These are phyloP conservation scores for Amanita molliuscula DNA, from an alignment of 768 basidiomycete genomes.

Conservation along the genomic window DNA sequence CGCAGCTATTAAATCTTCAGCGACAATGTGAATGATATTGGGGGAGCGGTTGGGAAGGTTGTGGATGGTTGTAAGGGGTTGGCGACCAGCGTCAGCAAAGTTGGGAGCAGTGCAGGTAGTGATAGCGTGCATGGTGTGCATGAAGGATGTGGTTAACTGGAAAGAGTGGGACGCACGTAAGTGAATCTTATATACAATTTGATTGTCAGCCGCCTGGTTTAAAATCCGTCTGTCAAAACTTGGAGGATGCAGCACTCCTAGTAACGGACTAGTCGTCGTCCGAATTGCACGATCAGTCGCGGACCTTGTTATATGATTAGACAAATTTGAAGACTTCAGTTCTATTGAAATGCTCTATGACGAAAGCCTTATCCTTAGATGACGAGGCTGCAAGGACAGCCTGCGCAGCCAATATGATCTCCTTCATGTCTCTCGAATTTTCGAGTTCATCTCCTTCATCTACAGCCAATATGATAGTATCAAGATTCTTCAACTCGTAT, in stretches of 20 bases:
- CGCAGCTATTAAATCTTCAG: too few species aligned
- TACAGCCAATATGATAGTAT: not conserved
- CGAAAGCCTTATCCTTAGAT: too few species aligned
- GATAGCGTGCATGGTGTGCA: conserved; percentile 1
- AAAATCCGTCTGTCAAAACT: too few species aligned
- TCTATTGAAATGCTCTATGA: too few species aligned
- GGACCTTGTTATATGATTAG: not conserved
- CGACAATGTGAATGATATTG: too few species aligned
- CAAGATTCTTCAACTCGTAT: not conserved
- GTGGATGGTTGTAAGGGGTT: not conserved
- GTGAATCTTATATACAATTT: not conserved
- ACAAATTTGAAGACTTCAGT: too few species aligned
- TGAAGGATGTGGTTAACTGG: not conserved
- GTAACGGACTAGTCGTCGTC: too few species aligned
- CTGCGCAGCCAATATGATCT: not conserved
- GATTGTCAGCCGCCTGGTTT: too few species aligned
- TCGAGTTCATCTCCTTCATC: not conserved
- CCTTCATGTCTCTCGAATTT: not conserved
- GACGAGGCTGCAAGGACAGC: not conserved
- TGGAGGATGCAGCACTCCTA: too few species aligned
- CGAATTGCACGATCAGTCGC: too few species aligned
- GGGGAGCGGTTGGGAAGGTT: not conserved
- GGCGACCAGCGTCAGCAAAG: not conserved
- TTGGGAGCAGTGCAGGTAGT: not conserved
- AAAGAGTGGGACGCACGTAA: not conserved